Evolutionary conservation across 1,284 basidiomycete species (phyloP), one percentile per base, ranked within the genome.

Genomic region (Veloboletus limbatus): DNA sequence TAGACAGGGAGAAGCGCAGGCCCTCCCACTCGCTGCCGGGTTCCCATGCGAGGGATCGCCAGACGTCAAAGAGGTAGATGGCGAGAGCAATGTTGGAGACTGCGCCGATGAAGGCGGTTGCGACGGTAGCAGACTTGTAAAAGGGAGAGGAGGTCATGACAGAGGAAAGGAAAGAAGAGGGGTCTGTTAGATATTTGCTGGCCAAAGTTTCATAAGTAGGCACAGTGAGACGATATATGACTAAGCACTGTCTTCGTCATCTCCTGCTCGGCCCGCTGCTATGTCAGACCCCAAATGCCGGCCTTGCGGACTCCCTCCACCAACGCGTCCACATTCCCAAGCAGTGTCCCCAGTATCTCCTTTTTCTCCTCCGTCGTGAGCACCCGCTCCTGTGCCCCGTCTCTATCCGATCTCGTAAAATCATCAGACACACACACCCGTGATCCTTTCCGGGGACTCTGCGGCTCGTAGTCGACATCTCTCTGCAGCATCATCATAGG

Each of bases 301-400:
- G 86, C 88, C 66, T 82, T 86, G 52, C 85, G 75, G 17, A 93
- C 88, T 2, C 89, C 85, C 55, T 90, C 87, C 4, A 94, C 88
- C 8, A 93, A 74, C 38, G 87, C 84, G 62, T 93, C 90, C 7
- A 94, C 90, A 60, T 94, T 94, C 2, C 89, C 91, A 39, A 94
- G 65, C 80, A 92, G 85, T 42, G 78, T 81, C 0, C 85, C 84
- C 43, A 94, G 62, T 33, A 90, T 66, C 61, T 82, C 79, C 68
- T 88, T 92, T 73, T 94, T 94, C 71, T 94, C 87, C 48, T 88
- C 84, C 26, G 83, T 91, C 20, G 82, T 86, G 54, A 78, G 75
- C 47, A 72, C 68, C 39, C 53, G 22, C 40, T 50, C 33, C 40
- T 56, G 30, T 17, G 7, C 21, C 22, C n/a, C 26, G 6, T 24